A percentile compares a stretch with the other conserved stretches of the same genome.
These are phyloP conservation scores for Cordyceps pruinosa DNA, from an alignment of 2,329 filamentous ascomycete genomes.

Conservation along the genomic window DNA sequence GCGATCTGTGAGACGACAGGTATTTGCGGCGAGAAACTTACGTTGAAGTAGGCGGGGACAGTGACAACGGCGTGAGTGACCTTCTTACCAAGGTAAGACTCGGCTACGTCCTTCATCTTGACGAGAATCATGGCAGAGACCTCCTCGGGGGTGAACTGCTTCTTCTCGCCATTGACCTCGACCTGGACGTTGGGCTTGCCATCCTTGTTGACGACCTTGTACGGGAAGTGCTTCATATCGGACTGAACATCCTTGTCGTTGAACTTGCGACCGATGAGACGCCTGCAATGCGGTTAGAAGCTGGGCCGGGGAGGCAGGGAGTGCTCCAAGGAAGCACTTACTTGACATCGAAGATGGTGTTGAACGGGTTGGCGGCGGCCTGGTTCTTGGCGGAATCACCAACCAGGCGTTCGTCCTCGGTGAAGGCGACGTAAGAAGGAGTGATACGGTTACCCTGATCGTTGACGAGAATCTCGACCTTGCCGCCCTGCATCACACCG, in stretches of 20 bases:
- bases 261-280: slow-evolving; percentile 79
- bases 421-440: slow-evolving; percentile 92
- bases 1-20: slow-evolving; percentile 12
- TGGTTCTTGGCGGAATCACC: slow-evolving; percentile 98
- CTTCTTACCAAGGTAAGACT: slow-evolving; percentile 73
- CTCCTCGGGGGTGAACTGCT: slow-evolving; percentile 74
- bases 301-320: background rate
- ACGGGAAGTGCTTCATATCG: slow-evolving; percentile 98
- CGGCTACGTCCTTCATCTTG: slow-evolving; percentile 81
- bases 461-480: slow-evolving; percentile 93
- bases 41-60: slow-evolving; percentile 94
- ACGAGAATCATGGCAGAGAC: slow-evolving; percentile 73
- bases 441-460: slow-evolving; percentile 96
- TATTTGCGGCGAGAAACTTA: slow-evolving; percentile 19
- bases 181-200: slow-evolving; percentile 84
- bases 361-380: slow-evolving; percentile 69
- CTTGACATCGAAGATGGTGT: slow-evolving; percentile 80
- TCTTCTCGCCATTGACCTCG: slow-evolving; percentile 55
- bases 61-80: slow-evolving; percentile 87
- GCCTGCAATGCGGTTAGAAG: slow-evolving; percentile 41
- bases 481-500: slow-evolving; percentile 92
- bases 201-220: slow-evolving; percentile 83
- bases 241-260: slow-evolving; percentile 79
- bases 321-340: slow-evolving; percentile 37
- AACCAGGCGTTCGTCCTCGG: slow-evolving; percentile 91